Base-by-base conservation (phyloP, 345 rosid genomes). In the Turnera subulata region DNA sequence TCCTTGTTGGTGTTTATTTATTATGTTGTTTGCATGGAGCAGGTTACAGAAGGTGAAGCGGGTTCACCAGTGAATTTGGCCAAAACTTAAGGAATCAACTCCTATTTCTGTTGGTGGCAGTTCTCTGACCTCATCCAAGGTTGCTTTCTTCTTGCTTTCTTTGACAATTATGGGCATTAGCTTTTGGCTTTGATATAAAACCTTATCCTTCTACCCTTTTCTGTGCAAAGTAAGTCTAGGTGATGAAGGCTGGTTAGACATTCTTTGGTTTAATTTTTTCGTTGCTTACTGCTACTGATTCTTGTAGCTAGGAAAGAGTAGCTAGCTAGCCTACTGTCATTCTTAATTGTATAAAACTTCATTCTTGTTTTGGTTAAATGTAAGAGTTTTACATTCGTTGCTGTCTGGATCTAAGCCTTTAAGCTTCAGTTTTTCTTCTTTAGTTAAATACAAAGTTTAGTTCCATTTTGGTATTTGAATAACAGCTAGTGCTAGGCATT, bases 331-430 rank as follows among this genome's bases (percentile, higher is more conserved):
- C n/a, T n/a, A n/a, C n/a, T n/a, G n/a, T n/a, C n/a, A n/a, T n/a
- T n/a, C n/a, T 19, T 70, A n/a, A 50, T 51, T 50, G 66, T 66
- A 14, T 33, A 48, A 58, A 46, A 50, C 61, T 66, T 55, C 54
- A 23, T 12, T 56, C 58, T 66, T 55, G 22, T 54, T n/a, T 24
- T 29, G 35, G 53, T 46, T 59, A 5, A 15, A 47, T 54, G 24
- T 33, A 37, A n/a, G 39, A 58, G 35, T 8, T 29, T 29, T 3
- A n/a, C n/a, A n/a, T n/a, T 44, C 35, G 20, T 67, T 24, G 23
- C 19, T 42, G 55, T 32, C 44, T 73, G 64, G 82, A 84, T 84
- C 82, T 76, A 64, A 24, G 71, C 50, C 50, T 54, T 56, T 6
- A 21, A 24, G 2, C 24, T 55, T 33, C 43, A 33, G 39, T 62